These are phyloP conservation scores for Yarrowia deformans DNA, from an alignment of 805 yeast species.

Conservation along the genomic window DNA sequence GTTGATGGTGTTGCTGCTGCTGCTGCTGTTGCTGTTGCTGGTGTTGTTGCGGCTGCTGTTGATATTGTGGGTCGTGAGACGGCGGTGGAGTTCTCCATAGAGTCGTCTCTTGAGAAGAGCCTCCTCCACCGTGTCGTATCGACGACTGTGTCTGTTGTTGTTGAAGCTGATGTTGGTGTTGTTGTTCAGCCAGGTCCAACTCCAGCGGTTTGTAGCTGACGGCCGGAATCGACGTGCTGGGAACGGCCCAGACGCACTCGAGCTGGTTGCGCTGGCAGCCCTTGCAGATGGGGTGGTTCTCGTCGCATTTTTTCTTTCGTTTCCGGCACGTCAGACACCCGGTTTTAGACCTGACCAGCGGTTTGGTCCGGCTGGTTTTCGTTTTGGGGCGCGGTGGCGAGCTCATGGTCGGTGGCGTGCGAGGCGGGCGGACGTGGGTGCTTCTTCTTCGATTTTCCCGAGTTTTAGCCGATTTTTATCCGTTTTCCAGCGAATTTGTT, in stretches of 20 bases:
- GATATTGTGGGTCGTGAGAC: background rate
- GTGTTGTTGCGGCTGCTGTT: background rate
- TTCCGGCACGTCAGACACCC: constrained; percentile 30
- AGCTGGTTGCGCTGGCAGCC: constrained; percentile 29
- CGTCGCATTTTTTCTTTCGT: constrained; percentile 64
- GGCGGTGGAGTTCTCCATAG: background rate
- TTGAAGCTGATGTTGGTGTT: too few relatives aligned
- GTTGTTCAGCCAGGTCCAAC: background rate
- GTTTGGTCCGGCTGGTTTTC: background rate
- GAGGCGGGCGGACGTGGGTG: background rate
- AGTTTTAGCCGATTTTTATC: background rate
- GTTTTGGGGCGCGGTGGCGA: constrained; percentile 3
- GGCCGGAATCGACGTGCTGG: constrained; percentile 21
- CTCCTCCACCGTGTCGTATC: too few relatives aligned
- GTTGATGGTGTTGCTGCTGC: background rate
- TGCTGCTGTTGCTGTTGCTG: background rate
- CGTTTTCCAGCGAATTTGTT: background rate
- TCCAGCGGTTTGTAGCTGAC: constrained; percentile 18
- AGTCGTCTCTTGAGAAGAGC: background rate
- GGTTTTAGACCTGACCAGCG: constrained; percentile 22
- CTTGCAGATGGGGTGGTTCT: constrained; percentile 59
- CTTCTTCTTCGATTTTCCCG: background rate
- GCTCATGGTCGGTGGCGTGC: background rate
- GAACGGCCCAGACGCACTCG: constrained; percentile 33
- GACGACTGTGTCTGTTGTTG: background rate